Evolutionary conservation across 176 grass and related monocot species (phyloP).

Genomic region (Panicum miliaceum): DNA sequence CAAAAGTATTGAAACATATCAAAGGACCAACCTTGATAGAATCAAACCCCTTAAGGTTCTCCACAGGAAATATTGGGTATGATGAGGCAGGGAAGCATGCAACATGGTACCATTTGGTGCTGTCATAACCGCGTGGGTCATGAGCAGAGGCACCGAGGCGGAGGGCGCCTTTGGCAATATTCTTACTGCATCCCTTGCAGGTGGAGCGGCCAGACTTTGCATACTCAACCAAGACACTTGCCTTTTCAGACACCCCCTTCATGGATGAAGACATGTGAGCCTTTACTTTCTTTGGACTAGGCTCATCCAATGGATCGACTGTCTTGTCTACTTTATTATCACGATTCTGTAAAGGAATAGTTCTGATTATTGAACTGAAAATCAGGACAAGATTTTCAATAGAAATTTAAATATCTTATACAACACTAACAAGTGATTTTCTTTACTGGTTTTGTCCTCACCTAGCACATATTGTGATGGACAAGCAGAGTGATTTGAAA

Average conservation of each 20-base stretch:
- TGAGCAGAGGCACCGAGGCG: constrained; percentile 47
- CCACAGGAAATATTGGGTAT: constrained; percentile 34
- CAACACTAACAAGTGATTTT: neutral
- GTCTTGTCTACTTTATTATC: constrained; percentile 29
- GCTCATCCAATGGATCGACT: constrained; percentile 25
- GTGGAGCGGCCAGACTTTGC: constrained; percentile 48
- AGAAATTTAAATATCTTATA: neutral
- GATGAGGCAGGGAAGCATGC: constrained; percentile 57
- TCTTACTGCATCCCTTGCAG: constrained; percentile 43
- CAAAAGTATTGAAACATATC: neutral
- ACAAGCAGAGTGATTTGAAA: neutral
- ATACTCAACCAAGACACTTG: constrained; percentile 37
- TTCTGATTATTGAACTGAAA: neutral
- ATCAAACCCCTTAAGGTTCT: constrained; percentile 62
- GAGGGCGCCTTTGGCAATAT: constrained; percentile 41
- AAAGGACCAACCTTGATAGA: constrained; percentile 52
- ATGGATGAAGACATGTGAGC: constrained; percentile 34
- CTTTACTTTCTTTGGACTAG: constrained; percentile 57
- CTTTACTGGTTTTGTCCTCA: neutral
- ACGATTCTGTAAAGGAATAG: constrained; percentile 39
- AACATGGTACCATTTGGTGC: constrained; percentile 66
- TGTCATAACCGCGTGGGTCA: constrained; percentile 58
- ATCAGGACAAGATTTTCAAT: neutral
- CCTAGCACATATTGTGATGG: neutral
- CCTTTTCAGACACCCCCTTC: constrained; percentile 40